Percentiles rank a stretch among this genome's conserved stretches.
These are phyloP conservation scores for Aureobasidium sp. DNA, from an alignment of 2,329 filamentous ascomycete species.

Conservation along the genomic window DNA sequence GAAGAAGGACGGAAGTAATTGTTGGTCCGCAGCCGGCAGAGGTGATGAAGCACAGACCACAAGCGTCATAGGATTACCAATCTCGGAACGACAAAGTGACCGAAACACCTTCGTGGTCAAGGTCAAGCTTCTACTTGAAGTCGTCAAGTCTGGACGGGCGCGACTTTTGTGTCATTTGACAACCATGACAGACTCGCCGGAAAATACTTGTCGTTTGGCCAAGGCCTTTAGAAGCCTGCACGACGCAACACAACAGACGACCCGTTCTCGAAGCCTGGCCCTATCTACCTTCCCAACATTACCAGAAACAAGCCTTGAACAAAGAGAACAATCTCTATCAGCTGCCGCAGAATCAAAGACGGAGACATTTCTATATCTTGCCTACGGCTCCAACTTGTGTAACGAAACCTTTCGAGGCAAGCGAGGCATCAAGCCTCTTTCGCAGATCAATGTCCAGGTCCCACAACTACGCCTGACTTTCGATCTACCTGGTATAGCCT, in stretches of 20 bases:
- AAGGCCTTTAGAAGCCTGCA: background rate
- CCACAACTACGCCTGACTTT: slow-evolving; percentile 75
- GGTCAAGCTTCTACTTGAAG: background rate
- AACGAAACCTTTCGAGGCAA: slow-evolving; percentile 70
- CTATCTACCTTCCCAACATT: background rate
- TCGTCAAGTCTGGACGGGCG: background rate
- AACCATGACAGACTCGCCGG: background rate
- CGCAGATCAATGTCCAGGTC: slow-evolving; percentile 72
- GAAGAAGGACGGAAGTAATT: background rate
- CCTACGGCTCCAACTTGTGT: slow-evolving; percentile 86
- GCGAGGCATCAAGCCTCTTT: slow-evolving; percentile 74
- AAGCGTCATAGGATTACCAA: background rate
- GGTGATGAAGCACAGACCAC: background rate
- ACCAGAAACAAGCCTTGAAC: slow-evolving; percentile 2
- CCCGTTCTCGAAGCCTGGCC: background rate
- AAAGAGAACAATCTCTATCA: slow-evolving; percentile 8
- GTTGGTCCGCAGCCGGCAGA: background rate
- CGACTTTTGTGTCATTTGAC: background rate
- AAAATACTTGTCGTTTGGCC: slow-evolving; percentile 7
- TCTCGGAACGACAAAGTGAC: background rate
- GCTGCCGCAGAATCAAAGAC: slow-evolving; percentile 1
- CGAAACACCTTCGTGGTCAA: slow-evolving; percentile 3
- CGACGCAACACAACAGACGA: background rate
- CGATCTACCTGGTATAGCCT: slow-evolving; percentile 77
- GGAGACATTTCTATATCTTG: slow-evolving; percentile 38